phyloP scores from a whole-genome alignment of 2,329 filamentous ascomycete genomes.

The Colletotrichum abscissum region DNA sequence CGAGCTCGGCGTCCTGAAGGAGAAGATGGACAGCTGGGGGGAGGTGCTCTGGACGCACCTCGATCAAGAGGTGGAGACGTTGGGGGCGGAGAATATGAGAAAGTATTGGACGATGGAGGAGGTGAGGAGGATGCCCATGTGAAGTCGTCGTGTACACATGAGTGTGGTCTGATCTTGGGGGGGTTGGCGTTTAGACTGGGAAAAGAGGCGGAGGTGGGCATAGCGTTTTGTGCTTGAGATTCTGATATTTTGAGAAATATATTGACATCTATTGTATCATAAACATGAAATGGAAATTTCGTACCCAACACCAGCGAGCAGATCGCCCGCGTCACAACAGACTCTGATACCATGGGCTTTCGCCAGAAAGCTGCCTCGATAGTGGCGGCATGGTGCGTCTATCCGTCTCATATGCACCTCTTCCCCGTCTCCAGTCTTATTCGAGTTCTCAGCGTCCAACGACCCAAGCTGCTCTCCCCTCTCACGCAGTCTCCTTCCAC shows the following conservation, averaged over 20 bases:
- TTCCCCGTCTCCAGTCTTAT: background rate
- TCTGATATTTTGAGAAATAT: background rate
- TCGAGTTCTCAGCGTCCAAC: no score
- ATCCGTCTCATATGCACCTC: background rate
- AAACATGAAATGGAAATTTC: slow-evolving; percentile 14
- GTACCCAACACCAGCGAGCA: background rate
- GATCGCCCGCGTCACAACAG: background rate
- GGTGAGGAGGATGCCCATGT: slow-evolving; percentile 78
- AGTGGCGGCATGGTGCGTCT: background rate
- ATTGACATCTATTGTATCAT: slow-evolving; percentile 9
- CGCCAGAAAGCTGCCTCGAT: background rate
- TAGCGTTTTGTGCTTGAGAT: background rate
- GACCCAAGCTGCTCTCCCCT: no score
- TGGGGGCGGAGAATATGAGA: slow-evolving; percentile 90
- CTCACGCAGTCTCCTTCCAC: slow-evolving; percentile 53
- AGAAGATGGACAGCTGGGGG: slow-evolving; percentile 82
- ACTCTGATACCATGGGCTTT: background rate
- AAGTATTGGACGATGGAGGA: slow-evolving; percentile 83
- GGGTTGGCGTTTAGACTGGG: background rate
- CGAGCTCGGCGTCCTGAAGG: slow-evolving; percentile 69
- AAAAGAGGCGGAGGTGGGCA: background rate
- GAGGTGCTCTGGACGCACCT: slow-evolving; percentile 84
- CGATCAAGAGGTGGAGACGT: slow-evolving; percentile 82
- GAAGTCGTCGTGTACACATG: slow-evolving; percentile 30
- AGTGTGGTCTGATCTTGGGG: background rate